Evolutionary conservation across 495 filamentous ascomycete genomes (phyloP).

Genomic region (Gamarada debralockiae): DNA sequence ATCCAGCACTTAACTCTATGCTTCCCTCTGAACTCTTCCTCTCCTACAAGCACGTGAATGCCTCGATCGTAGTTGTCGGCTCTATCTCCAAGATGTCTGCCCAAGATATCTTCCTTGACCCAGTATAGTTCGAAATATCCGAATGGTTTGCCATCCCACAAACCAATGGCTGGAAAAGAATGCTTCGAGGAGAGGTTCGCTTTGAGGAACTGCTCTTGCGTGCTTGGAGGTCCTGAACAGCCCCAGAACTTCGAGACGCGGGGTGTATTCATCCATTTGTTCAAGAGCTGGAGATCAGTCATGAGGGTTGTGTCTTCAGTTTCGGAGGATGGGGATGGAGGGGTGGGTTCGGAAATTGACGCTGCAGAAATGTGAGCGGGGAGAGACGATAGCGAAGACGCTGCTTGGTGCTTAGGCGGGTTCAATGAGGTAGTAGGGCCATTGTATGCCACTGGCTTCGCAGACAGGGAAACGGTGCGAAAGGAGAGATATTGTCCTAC

Average conservation of each 20-base stretch:
- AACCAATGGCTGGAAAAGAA: conserved; percentile 86
- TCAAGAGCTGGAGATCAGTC: conserved; percentile 69
- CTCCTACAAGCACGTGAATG: conserved; percentile 83
- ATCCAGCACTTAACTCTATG: conserved; percentile 77
- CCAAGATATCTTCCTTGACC: conserved; percentile 89
- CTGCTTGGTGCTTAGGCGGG: conserved; percentile 5
- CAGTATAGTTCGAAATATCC: conserved; percentile 99
- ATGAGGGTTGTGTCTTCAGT: conserved; percentile 35
- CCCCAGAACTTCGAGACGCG: conserved; percentile 84
- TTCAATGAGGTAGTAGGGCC: conserved; percentile 42
- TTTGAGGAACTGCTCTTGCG: conserved; percentile 66
- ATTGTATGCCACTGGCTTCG: conserved; percentile 46
- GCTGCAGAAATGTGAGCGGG: conserved; percentile 22
- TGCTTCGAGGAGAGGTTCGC: conserved; percentile 60
- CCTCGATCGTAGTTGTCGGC: conserved; percentile 83
- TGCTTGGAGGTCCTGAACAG: conserved; percentile 53
- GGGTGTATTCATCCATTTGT: conserved; percentile 87
- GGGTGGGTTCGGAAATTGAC: conserved; percentile 22
- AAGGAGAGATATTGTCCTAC: conserved; percentile 84
- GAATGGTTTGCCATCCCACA: conserved; percentile 94
- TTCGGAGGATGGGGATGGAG: conserved; percentile 16
- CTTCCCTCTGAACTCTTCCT: conserved; percentile 82
- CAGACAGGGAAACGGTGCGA: conserved; percentile 64
- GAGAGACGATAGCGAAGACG: conserved; percentile 28
- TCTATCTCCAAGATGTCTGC: conserved; percentile 51